Evolutionary conservation across 805 yeast species (phyloP), one percentile per base, ranked within the genome.

Genomic region (Lachancea sp.): DNA sequence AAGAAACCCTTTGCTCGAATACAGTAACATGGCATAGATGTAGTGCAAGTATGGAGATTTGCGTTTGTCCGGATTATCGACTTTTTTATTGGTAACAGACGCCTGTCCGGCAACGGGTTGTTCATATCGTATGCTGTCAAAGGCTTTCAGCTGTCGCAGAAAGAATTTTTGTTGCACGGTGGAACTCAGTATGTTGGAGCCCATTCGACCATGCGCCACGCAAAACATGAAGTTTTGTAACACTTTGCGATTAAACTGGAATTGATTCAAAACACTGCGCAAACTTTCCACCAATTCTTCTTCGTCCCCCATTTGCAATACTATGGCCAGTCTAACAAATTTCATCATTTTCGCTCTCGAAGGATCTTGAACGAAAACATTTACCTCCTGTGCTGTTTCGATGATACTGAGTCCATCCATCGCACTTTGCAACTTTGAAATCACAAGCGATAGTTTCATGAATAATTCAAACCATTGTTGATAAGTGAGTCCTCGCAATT

Each of bases 91-190:
- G 0, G 78, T 62, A 11, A 87, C 73, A 3, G 81, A 81, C 0
- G 96, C 93, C 72, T 86, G 87, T 1, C 97, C 97, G 2, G 77
- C 67, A 16, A 88, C 77, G 11, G 72, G 71, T 36, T 73, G 75
- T 9, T 68, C 70, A 41, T 62, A 58, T 26, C 79, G 73, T 13
- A 83, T 57, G 2, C 93, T 77, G 60, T 93, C 99, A 60, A 78
- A 81, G 0, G 96, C 95, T 59, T 91, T 93, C 51, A 91, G 71
- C 55, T 90, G 97, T 53, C 99, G 78, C 49, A 93, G 67, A 50
- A 91, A 81, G 59, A 81, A 91, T 62, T 93, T 93, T 56, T 91
- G 98, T 58, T 87, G 91, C 49, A 87, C 85, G 30, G 87, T 80
- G 39, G 84, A 81, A 41, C 86, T 81, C 57, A 83, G 78, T 15